Evolutionary conservation across 139 green algal genomes (phyloP).

Genomic region (Closterium sp.): DNA sequence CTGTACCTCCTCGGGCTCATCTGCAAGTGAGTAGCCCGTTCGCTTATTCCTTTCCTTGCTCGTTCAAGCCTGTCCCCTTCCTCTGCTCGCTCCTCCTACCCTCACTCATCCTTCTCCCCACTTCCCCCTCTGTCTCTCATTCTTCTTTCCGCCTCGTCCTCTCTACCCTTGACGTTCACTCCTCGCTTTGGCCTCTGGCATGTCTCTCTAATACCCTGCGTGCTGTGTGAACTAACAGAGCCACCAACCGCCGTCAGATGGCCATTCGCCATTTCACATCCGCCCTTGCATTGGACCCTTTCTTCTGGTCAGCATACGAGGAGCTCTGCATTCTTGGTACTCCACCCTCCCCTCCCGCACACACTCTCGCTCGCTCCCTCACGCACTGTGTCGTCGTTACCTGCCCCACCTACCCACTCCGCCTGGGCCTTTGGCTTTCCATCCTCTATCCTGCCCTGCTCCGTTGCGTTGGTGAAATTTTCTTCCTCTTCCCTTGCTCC

Average conservation of each 20-base stretch:
- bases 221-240: slow-evolving; percentile 31
- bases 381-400: neutral
- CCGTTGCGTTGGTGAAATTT: too few species aligned
- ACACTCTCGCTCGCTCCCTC: too few species aligned
- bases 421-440: too few species aligned
- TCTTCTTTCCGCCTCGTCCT: too few species aligned
- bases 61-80: neutral
- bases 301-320: slow-evolving; percentile 89
- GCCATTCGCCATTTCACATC: slow-evolving; percentile 67
- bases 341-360: neutral
- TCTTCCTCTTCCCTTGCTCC: too few species aligned
- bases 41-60: neutral
- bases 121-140: too few species aligned
- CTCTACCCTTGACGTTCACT: too few species aligned
- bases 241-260: slow-evolving; percentile 59
- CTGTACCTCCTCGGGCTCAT: slow-evolving; percentile 81
- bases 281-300: slow-evolving; percentile 74
- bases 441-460: too few species aligned
- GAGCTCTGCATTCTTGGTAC: slow-evolving; percentile 82
- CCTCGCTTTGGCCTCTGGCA: too few species aligned
- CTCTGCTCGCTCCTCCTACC: neutral
- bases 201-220: too few species aligned
- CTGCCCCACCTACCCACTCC: neutral
- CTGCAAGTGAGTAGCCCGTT: slow-evolving; percentile 47
- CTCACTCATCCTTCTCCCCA: neutral